Evolutionary conservation across 495 filamentous ascomycete species (phyloP).

Genomic region (Aspergillus affinis): DNA sequence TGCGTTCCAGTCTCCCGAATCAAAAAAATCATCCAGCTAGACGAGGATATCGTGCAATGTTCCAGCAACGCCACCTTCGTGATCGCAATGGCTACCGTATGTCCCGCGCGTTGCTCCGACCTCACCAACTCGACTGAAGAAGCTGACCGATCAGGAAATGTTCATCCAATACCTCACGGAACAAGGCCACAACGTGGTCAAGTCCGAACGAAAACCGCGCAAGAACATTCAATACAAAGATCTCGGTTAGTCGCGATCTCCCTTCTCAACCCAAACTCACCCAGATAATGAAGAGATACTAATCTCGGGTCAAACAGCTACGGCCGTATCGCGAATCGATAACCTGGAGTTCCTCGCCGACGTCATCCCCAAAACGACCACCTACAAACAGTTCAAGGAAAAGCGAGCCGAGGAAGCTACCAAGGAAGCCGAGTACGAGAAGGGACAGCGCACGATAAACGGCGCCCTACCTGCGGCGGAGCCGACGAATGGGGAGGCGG

Average conservation of each 20-base stretch:
- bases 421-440: constrained; percentile 46
- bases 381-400: constrained; percentile 77
- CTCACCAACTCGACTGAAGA: too few relatives aligned
- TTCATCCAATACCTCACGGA: constrained; percentile 91
- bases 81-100: constrained; percentile 84
- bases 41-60: constrained; percentile 79
- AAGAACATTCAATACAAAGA: constrained; percentile 97
- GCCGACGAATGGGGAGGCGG: constrained; percentile 33
- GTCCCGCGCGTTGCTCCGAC: constrained; percentile 16
- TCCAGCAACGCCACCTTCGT: constrained; percentile 95
- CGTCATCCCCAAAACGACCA: constrained; percentile 80
- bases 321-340: constrained; percentile 82
- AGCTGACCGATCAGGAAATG: constrained; percentile 64
- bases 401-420: constrained; percentile 51
- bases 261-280: too few relatives aligned
- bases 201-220: constrained; percentile 84
- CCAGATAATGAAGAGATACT: background rate
- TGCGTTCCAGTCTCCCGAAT: constrained; percentile 73
- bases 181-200: constrained; percentile 84
- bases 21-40: constrained; percentile 87
- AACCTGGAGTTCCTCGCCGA: constrained; percentile 95
- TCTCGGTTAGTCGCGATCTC: constrained; percentile 54
- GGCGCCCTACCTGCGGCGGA: constrained; percentile 24
- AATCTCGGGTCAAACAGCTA: constrained; percentile 50
- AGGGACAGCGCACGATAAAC: constrained; percentile 56